Base-by-base conservation (phyloP, 169 alveolate genomes). In the Eimeria tenella region DNA sequence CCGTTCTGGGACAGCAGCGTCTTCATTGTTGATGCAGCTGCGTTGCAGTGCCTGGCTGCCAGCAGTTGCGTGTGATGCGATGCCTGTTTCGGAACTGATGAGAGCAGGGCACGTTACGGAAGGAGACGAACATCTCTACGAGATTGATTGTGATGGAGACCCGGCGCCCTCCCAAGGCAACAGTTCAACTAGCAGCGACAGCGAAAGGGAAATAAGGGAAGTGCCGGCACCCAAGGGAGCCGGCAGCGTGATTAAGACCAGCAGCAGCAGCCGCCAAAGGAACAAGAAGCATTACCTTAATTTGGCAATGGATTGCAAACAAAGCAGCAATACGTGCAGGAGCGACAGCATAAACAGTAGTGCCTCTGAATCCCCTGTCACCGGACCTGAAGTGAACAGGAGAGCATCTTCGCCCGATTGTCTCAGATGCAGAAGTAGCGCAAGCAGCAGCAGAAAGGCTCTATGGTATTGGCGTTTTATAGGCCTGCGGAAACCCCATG, bases 31-130 rank as follows among this genome's bases (percentile, higher is more conserved):
- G 4, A 8, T 82, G 90, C 90, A 82, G 70, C 90, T 82, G 90
- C 90, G 90, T 55, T 56, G 90, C 90, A 82, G 90, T 13, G 25
- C 75, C 31, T 82, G 90, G 90, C 90, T 82, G 52, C 90, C 90
- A 58, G 90, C 90, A 9, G 90, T 82, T 49, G 90, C 90, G 10
- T 82, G 90, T 49, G 90, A 82, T 58, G 87, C 87, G 52, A 4
- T 77, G n/a, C 23, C 90, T 82, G 70, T 19, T 49, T 19, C 68
- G 5, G 92, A 15, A 2, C 68, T 62, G 4, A 31, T 65, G 31
- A 53, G 74, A 58, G 70, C 3, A 11, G 70, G 19, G 70, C 13
- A 60, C 21, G 70, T 15, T 15, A 60, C 4, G 70, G 21, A 77
- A 25, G 49, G 42, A 74, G 56, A 60, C 15, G 49, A 15, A 25